Evolutionary conservation across 371 early-diverging fungal genomes (phyloP).

Genomic region (Blyttiomyces sp.): DNA sequence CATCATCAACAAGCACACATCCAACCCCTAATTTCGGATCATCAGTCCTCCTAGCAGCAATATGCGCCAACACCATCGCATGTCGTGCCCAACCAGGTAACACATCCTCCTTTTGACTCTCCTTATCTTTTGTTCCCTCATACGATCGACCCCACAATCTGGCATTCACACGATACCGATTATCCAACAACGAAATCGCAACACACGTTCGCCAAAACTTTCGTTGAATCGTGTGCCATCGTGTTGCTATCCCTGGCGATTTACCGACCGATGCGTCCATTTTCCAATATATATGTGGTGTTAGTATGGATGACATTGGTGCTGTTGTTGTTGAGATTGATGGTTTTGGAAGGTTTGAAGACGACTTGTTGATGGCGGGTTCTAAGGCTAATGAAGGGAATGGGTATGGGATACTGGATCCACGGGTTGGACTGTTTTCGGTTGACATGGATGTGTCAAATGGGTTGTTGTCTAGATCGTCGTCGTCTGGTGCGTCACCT

Average conservation of each 20-base stretch:
- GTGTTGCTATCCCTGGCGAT: conserved; percentile 14
- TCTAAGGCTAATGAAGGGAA: no score
- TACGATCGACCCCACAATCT: neutral
- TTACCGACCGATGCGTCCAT: conserved; percentile 13
- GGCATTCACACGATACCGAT: neutral
- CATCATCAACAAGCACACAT: conserved; percentile 29
- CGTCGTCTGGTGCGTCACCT: no score
- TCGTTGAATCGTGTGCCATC: conserved; percentile 14
- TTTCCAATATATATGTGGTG: no score
- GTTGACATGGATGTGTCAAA: neutral
- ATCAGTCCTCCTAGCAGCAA: conserved; percentile 41
- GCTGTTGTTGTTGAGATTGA: no score
- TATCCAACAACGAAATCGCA: conserved; percentile 14
- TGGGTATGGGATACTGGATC: no score
- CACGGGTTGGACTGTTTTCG: no score
- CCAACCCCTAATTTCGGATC: conserved; percentile 43
- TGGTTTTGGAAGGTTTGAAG: no score
- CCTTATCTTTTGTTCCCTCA: neutral
- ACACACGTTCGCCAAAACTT: conserved; percentile 19
- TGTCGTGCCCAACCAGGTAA: conserved; percentile 20
- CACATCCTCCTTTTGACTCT: neutral
- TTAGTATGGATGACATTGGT: no score
- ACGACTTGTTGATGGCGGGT: no score
- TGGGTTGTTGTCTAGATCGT: neutral
- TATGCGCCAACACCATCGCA: conserved; percentile 43